Evolutionary conservation across 768 basidiomycete species (phyloP), one percentile per base, ranked within the genome.

Genomic region (Psilocybe cyanescens): DNA sequence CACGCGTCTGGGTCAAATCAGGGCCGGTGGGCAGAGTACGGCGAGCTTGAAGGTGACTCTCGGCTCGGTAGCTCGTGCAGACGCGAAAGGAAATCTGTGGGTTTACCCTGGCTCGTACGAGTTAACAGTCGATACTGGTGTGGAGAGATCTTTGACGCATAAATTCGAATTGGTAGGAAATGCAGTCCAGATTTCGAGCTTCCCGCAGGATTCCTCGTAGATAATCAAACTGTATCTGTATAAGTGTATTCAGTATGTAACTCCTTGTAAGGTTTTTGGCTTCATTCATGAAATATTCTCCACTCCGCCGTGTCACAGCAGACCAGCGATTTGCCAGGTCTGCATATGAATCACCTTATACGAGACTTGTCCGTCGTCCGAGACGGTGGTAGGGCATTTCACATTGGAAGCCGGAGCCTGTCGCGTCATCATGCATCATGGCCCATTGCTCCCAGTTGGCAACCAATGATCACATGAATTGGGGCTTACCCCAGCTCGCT

Each of bases 51-150:
- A 71, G 9, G 79, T 85, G 35, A 81, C 80, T 11, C 70, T 85
- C 4, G 83, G 82, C 11, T 77, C 81, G 4, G 71, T 85, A 47
- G 81, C 83, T 16, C 78, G 83, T 8, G 79, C 79, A 3, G 83
- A 85, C 61, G 68, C 72, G 5, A 61, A 74, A 9, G 84, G 84
- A 3, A 79, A 80, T 61, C 68, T 78, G 53, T 78, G 78, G 74
- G 62, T 85, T 6, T 81, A 77, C 64, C 76, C 74, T 16, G 83
- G 83, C 11, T 74, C 72, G 30, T 85, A 85, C 64, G 71, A 68
- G 49, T 30, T 80, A 44, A 74, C 73, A 8, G 68, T 84, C 35
- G 83, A 86, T 59, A 82, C 77, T 2, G 75, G 72, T 1, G 67
- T 75, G 7, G 71, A 61, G 46, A 47, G 47, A 9, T 64, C 72